Base-by-base conservation (phyloP, 495 filamentous ascomycete species). In the Friedmanniomyces simplex region DNA sequence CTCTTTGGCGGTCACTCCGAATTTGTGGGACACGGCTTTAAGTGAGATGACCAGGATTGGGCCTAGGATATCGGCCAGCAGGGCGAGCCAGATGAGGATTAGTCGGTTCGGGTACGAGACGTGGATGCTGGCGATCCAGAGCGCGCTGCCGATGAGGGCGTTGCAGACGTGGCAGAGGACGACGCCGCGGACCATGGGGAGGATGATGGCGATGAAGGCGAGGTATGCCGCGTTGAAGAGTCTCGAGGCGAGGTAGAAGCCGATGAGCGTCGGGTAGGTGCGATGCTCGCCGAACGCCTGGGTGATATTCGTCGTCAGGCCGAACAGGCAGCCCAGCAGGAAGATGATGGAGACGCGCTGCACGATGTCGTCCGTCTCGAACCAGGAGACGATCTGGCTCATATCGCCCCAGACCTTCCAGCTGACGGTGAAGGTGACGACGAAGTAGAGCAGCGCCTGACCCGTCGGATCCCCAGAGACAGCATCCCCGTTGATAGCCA, bases 341-440 rank as follows among this genome's bases (percentile, higher is more conserved):
- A 82, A 79, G 12, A 82, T 61, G 32, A 83, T 69, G 26, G 70
- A 73, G 53, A 81, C 48, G 12, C 80, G 67, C 56, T 80, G 77
- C 12, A 77, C 48, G 28, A 83, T 71, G 61, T 83, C 80, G 65
- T 82, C 77, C 18, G 64, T 71, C 56, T 82, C 79, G 61, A 83
- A 81, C 80, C 78, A 82, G 47, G 65, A 70, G 51, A 79, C 71
- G 16, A 80, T 62, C 7, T 77, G 55, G 5, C 72, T 67, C 43
- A 82, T 68, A 54, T 81, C 79, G 41, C 67, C 69, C 80, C 80
- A 82, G 61, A 83, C 77, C 67, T 78, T 81, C 77, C 77, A 83
- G 34, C 71, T 71, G 67, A 82, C 72, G 42, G 74, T 71, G 62
- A 83, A 83, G 1, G 73, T 79, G 42, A 82, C 73, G 22, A 69